Evolutionary conservation across 2,329 filamentous ascomycete genomes (phyloP).

Genomic region (Akanthomyces lecanii): DNA sequence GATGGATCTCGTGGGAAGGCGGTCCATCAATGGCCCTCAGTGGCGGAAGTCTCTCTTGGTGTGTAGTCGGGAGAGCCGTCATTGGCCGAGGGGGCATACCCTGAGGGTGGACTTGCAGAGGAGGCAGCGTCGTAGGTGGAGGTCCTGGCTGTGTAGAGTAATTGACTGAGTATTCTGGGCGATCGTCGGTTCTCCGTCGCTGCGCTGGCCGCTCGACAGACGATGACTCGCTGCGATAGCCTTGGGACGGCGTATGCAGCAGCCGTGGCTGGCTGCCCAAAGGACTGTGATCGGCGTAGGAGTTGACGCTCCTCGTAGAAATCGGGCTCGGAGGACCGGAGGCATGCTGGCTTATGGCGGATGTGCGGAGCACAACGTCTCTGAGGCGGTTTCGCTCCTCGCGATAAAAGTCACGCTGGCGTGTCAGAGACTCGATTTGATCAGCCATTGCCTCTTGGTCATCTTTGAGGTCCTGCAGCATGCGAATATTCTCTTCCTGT

Average conservation of each 20-base stretch:
- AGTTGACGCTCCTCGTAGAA: conserved; percentile 32
- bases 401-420: conserved; percentile 69
- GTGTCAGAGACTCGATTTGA: conserved; percentile 48
- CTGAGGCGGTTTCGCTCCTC: conserved; percentile 68
- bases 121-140: conserved; percentile 37
- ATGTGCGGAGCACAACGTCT: conserved; percentile 58
- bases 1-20: conserved; percentile 21
- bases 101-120: conserved; percentile 38
- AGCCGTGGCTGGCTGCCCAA: conserved; percentile 25
- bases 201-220: conserved; percentile 44
- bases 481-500: conserved; percentile 66
- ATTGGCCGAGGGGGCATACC: conserved; percentile 34
- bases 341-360: conserved; percentile 50
- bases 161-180: conserved; percentile 37
- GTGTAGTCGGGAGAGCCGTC: conserved; percentile 32
- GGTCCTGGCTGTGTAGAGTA: conserved; percentile 35
- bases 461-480: conserved; percentile 64
- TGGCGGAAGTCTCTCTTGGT: conserved; percentile 44
- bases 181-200: conserved; percentile 45
- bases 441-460: conserved; percentile 62
- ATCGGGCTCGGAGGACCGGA: conserved; percentile 50
- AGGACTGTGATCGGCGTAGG: conserved; percentile 37
- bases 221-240: conserved; percentile 39
- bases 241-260: conserved; percentile 27
- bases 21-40: conserved; percentile 42